Evolutionary conservation across 768 basidiomycete genomes (phyloP).

Genomic region (Amanita thiersii): DNA sequence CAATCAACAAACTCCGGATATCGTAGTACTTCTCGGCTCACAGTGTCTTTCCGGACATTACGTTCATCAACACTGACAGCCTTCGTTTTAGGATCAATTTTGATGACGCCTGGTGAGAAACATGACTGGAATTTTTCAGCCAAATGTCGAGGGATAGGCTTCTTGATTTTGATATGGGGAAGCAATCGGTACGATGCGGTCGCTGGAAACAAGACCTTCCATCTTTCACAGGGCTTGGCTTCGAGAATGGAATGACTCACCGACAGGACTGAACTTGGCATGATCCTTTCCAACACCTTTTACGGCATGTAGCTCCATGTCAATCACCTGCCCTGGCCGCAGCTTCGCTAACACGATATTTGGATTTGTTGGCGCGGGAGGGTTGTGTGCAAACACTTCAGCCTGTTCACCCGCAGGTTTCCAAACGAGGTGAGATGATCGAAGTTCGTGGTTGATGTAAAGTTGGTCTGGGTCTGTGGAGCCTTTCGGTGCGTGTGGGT

Average conservation of each 20-base stretch:
- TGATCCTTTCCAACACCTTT: constrained; percentile 94
- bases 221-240: background rate
- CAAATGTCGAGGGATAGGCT: constrained; percentile 70
- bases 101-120: constrained; percentile 80
- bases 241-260: constrained; percentile 30
- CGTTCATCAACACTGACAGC: constrained; percentile 53
- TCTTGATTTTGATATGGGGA: constrained; percentile 70
- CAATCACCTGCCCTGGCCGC: constrained; percentile 82
- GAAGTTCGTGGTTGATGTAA: constrained; percentile 66
- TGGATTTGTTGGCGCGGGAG: constrained; percentile 61
- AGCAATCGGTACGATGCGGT: constrained; percentile 94
- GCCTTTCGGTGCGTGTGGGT: constrained; percentile 43
- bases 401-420: constrained; percentile 76
- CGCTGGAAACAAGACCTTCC: constrained; percentile 34
- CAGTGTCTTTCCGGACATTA: constrained; percentile 74
- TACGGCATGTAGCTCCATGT: constrained; percentile 82
- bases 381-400: constrained; percentile 40
- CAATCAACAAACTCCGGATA: constrained; percentile 84
- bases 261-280: constrained; percentile 94
- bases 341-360: constrained; percentile 90
- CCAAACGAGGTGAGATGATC: constrained; percentile 67
- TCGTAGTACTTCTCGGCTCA: constrained; percentile 87
- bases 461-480: constrained; percentile 50
- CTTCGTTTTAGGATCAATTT: constrained; percentile 48
- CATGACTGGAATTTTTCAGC: constrained; percentile 80